A percentile compares a stretch with the other conserved stretches of the same genome.
phyloP scores from a whole-genome alignment of 768 basidiomycete genomes.

The Amanita inopinata region DNA sequence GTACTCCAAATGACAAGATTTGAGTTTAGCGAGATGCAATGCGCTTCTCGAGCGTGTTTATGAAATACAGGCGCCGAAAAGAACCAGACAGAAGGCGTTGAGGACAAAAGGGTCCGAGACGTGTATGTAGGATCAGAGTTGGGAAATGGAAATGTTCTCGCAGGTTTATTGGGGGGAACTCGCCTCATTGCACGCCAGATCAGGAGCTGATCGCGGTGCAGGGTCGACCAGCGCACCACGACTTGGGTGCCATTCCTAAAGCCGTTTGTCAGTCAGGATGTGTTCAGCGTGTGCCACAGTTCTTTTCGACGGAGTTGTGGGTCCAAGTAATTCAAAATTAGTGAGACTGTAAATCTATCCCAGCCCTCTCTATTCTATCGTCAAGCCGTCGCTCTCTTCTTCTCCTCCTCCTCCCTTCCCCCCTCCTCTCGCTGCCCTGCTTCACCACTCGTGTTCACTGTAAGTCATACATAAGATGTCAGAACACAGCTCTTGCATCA shows the following conservation, averaged over 20 bases:
- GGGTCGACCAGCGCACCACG: conserved; percentile 10
- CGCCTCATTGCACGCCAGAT: conserved; percentile 15
- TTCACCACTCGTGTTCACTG: conserved; percentile 13
- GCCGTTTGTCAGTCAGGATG: background rate
- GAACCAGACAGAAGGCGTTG: conserved; percentile 21
- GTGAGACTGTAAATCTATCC: conserved; percentile 8
- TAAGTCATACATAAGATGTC: conserved; percentile 19
- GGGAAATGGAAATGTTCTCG: conserved; percentile 13
- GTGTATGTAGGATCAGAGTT: conserved; percentile 13
- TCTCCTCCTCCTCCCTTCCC: conserved; percentile 31
- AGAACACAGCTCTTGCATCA: conserved; percentile 19
- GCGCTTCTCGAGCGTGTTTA: background rate
- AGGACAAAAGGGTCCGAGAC: conserved; percentile 19
- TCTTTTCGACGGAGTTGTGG: conserved; percentile 8
- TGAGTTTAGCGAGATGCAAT: conserved; percentile 1
- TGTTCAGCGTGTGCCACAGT: background rate
- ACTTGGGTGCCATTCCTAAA: conserved; percentile 5
- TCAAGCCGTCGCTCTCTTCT: conserved; percentile 42
- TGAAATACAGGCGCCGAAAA: conserved; percentile 5
- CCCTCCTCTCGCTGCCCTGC: conserved; percentile 18
- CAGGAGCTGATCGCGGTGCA: conserved; percentile 1
- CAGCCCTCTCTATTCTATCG: conserved; percentile 4
- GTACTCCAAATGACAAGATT: conserved; percentile 5
- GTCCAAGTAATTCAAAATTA: conserved; percentile 14
- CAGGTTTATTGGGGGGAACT: conserved; percentile 1